Percentiles rank a stretch among this genome's conserved stretches.
Evolutionary conservation across 1,139 yeast species (phyloP).

Genomic region (Hyphopichia buzzinii): DNA sequence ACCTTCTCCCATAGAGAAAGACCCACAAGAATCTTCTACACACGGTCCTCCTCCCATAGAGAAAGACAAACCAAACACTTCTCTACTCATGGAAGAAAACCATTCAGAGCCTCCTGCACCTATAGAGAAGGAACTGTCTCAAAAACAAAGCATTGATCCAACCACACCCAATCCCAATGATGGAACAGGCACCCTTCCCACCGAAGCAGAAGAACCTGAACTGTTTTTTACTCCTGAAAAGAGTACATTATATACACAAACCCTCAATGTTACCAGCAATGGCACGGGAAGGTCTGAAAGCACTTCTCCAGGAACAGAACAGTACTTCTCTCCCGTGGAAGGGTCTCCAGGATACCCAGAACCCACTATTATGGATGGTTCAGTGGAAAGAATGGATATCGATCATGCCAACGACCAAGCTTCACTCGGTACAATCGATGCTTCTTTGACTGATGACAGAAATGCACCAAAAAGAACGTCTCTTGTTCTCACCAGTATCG

Average conservation of each 20-base stretch:
- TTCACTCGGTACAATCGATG: not conserved
- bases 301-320: not conserved
- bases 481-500: not conserved
- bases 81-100: too few relatives aligned
- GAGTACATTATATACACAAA: not conserved
- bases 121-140: not conserved
- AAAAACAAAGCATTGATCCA: not conserved
- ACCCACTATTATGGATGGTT: constrained; percentile 3
- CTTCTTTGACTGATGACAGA: not conserved
- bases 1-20: too few relatives aligned
- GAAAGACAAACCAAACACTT: too few relatives aligned
- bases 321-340: not conserved
- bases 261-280: not conserved
- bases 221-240: constrained; percentile 3
- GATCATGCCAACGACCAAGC: not conserved
- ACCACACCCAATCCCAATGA: constrained; percentile 4
- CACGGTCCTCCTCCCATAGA: too few relatives aligned
- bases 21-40: too few relatives aligned
- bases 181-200: too few relatives aligned
- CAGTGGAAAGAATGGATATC: not conserved
- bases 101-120: too few relatives aligned
- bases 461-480: not conserved
- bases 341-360: constrained; percentile 5
- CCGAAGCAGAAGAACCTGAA: constrained; percentile 10
- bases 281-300: not conserved